These are phyloP conservation scores for Aspergillus fumigatus DNA, from an alignment of 2,329 filamentous ascomycete genomes.

Conservation along the genomic window DNA sequence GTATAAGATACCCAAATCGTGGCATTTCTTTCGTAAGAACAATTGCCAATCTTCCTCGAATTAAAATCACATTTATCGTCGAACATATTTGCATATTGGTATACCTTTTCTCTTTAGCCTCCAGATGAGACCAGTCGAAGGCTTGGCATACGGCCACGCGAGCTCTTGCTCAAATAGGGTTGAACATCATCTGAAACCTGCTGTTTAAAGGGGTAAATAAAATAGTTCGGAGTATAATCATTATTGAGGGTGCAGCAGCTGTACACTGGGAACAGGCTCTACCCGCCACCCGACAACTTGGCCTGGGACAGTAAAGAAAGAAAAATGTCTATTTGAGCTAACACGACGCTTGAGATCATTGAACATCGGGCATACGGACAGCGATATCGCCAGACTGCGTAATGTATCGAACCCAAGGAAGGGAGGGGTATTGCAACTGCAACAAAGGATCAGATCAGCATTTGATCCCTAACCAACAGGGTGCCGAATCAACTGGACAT, in stretches of 20 bases:
- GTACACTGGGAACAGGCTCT: slow-evolving; percentile 1
- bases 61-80: neutral
- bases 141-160: neutral
- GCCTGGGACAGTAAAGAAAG: neutral
- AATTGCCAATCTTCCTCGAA: neutral
- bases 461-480: neutral
- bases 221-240: neutral
- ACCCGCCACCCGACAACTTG: neutral
- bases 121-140: neutral
- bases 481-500: slow-evolving; percentile 25
- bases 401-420: slow-evolving; percentile 98
- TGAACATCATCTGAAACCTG: neutral
- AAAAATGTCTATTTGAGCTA: slow-evolving; percentile 4
- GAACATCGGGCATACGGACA: slow-evolving; percentile 85
- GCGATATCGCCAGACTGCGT: slow-evolving; percentile 97
- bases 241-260: neutral
- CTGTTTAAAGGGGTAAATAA: neutral
- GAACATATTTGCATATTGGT: neutral
- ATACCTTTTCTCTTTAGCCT: neutral
- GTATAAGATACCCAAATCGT: neutral
- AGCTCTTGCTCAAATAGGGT: neutral
- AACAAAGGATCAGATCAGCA: neutral
- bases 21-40: neutral
- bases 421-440: slow-evolving; percentile 92
- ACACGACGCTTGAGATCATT: slow-evolving; percentile 46